Evolutionary conservation across 2,329 filamentous ascomycete genomes (phyloP).

Genomic region (Diaporthe humulicola): DNA sequence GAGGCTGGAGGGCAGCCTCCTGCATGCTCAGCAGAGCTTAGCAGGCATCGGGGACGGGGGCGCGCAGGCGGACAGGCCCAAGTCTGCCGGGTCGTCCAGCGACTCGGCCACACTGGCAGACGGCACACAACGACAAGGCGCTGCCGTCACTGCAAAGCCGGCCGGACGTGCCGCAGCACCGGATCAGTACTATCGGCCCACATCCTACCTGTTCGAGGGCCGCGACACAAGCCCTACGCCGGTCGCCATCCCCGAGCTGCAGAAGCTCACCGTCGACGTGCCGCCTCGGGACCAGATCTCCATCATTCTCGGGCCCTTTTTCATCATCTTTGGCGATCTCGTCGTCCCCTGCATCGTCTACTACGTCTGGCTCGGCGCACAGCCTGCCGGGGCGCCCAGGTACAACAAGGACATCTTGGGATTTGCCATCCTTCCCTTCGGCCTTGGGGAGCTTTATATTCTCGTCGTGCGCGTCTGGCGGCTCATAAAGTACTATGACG

Average conservation of each 20-base stretch:
- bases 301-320: conserved; percentile 38
- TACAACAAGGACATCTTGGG: conserved; percentile 66
- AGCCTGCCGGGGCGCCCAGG: conserved; percentile 14
- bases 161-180: neutral
- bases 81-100: conserved; percentile 8
- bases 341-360: conserved; percentile 40
- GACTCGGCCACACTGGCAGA: conserved; percentile 13
- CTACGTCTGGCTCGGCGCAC: conserved; percentile 35
- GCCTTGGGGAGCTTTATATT: conserved; percentile 50
- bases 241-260: conserved; percentile 29
- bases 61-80: neutral
- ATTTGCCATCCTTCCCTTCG: conserved; percentile 69
- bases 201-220: conserved; percentile 34
- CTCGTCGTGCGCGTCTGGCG: conserved; percentile 34
- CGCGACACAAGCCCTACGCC: conserved; percentile 20
- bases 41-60: neutral
- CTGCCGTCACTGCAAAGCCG: neutral
- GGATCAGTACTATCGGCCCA: conserved; percentile 4
- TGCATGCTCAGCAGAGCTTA: conserved; percentile 3
- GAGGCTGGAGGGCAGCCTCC: neutral
- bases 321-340: conserved; percentile 39
- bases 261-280: conserved; percentile 34
- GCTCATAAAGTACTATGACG: conserved; percentile 34
- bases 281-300: conserved; percentile 37
- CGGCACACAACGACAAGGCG: neutral